Base-by-base conservation (phyloP, 1,284 basidiomycete genomes). In the Boletus albobrunnescens region DNA sequence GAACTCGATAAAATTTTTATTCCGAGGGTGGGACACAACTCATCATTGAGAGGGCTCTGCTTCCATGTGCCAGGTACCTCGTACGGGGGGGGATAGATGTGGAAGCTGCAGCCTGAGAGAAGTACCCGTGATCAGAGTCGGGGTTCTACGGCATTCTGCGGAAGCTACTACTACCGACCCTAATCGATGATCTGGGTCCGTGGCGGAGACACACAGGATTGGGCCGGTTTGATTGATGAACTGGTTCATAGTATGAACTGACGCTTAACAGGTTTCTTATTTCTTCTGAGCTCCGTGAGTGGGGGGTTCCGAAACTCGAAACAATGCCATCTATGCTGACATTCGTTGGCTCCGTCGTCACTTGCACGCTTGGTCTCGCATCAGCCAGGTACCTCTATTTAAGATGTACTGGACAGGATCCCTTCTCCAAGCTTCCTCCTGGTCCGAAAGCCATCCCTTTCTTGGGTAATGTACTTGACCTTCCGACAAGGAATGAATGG, bases 401-500 rank as follows among this genome's bases (percentile, higher is more conserved):
- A 3, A 16, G 24, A 33, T 24, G 4, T 27, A 43, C 24, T 5
- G 14, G 41, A 27, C 24, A 13, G 24, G 24, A 20, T 22, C 17
- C 13, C 24, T 20, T 27, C 17, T 28, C 14, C 24, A 26, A 36
- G 33, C 41, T 36, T 20, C 41, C 41, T 28, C 41, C 41, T 27
- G 41, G 32, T 3, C 33, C 41, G 3, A 35, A 22, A 16, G 14
- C 32, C 17, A 24, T 36, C 41, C 41, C 32, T 20, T 27, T 36
- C 8, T 24, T 36, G 24, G 41, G 41, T 17, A 36, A 43, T 11
- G 24, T 43, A 16, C 33, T 43, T 16, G 41, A 35, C 23, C n/a
- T 42, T 14, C 41, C 41, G 14, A 43, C 41, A 8, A 43, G 27
- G 24, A 22, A 36, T 20, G 32, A 26, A 36, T 43, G 41, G 41